phyloP scores from a whole-genome alignment of 2,329 filamentous ascomycete genomes.

The Botrytis fabae region DNA sequence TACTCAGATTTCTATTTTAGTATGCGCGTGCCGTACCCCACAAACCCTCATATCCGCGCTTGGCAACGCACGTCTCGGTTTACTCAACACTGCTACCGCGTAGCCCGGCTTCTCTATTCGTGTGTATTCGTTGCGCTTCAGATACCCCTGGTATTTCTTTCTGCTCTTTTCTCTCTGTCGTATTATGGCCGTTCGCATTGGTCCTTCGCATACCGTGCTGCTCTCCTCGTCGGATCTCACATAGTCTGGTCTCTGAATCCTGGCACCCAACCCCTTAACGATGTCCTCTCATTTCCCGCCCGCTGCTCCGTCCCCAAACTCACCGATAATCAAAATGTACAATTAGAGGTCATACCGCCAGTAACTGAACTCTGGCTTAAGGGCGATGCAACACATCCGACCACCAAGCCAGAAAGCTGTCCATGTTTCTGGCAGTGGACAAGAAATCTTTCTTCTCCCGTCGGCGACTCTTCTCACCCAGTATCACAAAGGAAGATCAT shows the following conservation, averaged over 20 bases:
- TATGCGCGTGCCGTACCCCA: background rate
- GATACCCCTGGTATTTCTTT: background rate
- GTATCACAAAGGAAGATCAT: background rate
- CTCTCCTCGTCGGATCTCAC: background rate
- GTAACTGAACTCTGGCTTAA: background rate
- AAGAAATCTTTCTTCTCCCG: background rate
- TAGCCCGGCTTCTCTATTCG: background rate
- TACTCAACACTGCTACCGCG: background rate
- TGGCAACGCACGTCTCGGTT: slow-evolving; percentile 2
- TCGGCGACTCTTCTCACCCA: background rate
- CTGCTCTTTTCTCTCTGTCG: background rate
- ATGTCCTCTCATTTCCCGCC: slow-evolving; percentile 5
- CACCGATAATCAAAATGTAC: background rate
- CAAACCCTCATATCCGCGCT: background rate
- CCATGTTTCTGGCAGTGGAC: slow-evolving; percentile 4
- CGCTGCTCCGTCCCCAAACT: slow-evolving; percentile 1
- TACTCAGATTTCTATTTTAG: background rate
- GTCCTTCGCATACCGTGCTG: background rate
- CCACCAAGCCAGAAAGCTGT: background rate
- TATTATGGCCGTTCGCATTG: background rate
- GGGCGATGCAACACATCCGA: background rate
- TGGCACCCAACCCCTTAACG: background rate
- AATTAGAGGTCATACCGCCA: background rate
- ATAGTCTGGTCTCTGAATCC: background rate
- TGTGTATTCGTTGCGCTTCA: background rate